Evolutionary conservation across 371 early-diverging fungal species (phyloP), one percentile per base, ranked within the genome.

Genomic region (Actinomucor elegans): DNA sequence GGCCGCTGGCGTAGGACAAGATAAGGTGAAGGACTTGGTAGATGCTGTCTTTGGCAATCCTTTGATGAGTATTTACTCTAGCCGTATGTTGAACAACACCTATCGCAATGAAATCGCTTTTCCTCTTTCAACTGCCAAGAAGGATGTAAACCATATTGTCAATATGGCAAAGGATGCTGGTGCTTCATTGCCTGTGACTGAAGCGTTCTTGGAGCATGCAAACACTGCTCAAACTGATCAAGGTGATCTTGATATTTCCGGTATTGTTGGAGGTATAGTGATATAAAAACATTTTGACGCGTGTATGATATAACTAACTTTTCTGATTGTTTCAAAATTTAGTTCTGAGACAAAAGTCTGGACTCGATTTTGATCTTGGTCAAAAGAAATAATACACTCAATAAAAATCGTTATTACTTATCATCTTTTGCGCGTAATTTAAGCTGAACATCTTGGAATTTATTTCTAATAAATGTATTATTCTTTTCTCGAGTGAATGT

Each of bases 1-100:
- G 47, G 78, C 79, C 18, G 44, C 70, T 9, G 78, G 78, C 12
- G 40, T 89, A 7, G 69, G 83, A 7, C 73, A 82, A 42, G 73
- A 79, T 9, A 75, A 81, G 17, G 69, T 86, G 7, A 55, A 82
- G 44, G 75, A 82, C 12, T 73, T 88, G 33, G 54, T 89, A 10
- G 70, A 82, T 40, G 49, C 54, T 5, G 51, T 89, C 27, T 79
- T 86, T 31, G 81, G 89, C 11, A 48, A 54, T 11, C 56, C 75
- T 0, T 46, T 72, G 0, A 35, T 73, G 5, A 38, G 52, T 15
- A 43, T 55, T 2, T 78, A 78, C 43, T 56, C 69, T 8, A 51
- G 55, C 14, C 71, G 73, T 21, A 77, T 77, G 62, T 29, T 66
- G 3, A 27, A 63, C 2, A 60, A 69, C 10, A 70, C 75, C 0